Base-by-base conservation (phyloP, 2,329 filamentous ascomycete species). In the Phaeosphaeria sp. region DNA sequence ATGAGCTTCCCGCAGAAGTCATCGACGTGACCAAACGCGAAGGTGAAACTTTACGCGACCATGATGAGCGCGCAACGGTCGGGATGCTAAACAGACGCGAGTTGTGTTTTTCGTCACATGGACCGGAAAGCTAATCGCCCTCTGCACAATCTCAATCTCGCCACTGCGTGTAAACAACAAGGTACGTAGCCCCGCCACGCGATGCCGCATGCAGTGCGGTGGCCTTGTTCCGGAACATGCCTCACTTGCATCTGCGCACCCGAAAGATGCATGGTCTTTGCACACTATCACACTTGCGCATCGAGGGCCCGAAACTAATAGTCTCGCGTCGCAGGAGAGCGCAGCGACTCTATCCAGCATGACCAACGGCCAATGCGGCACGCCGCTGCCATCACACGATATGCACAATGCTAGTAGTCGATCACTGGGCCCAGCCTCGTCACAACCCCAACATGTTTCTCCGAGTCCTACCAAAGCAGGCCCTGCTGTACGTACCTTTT, bases 401-500 rank as follows among this genome's bases (percentile, higher is more conserved):
- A 61, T 56, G 53, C 60, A 53, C 43, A 30, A 62, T 66, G 54
- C 60, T 58, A 57, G 58, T 47, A 52, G 62, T 56, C 50, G 52
- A 59, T 64, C 63, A 58, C 56, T 53, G 21, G 51, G 52, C 54
- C 62, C 59, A 56, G 51, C 54, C 54, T 59, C 62, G 39, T 58
- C 62, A 33, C 59, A 57, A 51, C 21, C 50, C 39, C 47, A 46
- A 18, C 54, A 58, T 36, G 33, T 56, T 23, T 49, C 54, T 17
- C 27, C 58, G 25, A 52, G 30, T 15, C 41, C 41, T 9, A 43
- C 53, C 27, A 56, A 55, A 39, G 60, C 54, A 9, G 57, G 58
- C 49, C 59, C 66, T 11, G 51, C 72, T 9, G 54, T 62, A 6
- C 73, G 69, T 48, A 65, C 59, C 43, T 62, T 73, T 58, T 90